Conservation (phyloP, 139 green algal species). For the Auxenochlorella pyrenoidosa region DNA sequence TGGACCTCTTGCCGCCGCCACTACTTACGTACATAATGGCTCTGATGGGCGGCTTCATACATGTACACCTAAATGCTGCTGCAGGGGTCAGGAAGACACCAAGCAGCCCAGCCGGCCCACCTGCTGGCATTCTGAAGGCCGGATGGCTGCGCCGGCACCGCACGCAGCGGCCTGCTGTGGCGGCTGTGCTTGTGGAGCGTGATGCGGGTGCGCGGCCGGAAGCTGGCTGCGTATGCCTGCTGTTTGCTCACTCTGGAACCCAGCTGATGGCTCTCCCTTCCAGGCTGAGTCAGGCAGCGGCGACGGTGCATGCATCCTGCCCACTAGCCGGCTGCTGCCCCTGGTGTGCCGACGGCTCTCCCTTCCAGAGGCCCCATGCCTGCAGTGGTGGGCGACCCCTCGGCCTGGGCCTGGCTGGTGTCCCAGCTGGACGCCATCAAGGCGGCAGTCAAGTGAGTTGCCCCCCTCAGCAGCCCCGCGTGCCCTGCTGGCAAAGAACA, state of each 20-base stretch:
- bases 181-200: conserved; percentile 55
- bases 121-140: conserved; percentile 50
- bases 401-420: conserved; percentile 45
- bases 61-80: not conserved
- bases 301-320: not conserved
- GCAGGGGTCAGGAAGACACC: not conserved
- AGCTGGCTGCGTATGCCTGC: not conserved
- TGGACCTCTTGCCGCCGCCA: not conserved
- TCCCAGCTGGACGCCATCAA: conserved; percentile 56
- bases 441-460: conserved; percentile 12
- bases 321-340: no score
- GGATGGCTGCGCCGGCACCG: conserved; percentile 72
- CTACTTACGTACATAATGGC: not conserved
- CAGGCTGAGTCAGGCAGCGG: no score
- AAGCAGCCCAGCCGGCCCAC: not conserved
- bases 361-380: not conserved
- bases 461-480: not conserved
- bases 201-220: not conserved
- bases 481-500: not conserved
- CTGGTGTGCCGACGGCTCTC: not conserved
- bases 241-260: not conserved
- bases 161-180: conserved; percentile 53
- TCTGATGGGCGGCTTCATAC: no score
- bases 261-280: no score
- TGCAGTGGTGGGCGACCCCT: conserved; percentile 51